Base-by-base conservation (phyloP, 2,329 filamentous ascomycete species). In the Fusarium staphyleae region DNA sequence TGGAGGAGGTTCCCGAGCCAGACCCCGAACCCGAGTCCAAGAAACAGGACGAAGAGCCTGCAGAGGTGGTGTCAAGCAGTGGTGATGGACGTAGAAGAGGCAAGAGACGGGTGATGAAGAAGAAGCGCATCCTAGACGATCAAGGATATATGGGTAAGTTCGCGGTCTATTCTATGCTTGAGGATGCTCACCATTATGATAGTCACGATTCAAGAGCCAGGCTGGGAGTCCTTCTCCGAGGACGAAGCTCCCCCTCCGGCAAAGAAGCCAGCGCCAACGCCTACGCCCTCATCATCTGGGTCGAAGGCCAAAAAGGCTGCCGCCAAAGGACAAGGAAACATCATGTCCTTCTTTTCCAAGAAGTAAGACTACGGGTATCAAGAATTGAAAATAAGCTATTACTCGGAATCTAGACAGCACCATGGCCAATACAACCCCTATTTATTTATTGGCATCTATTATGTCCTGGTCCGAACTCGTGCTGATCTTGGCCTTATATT, bases 201-300 rank as follows among this genome's bases (percentile, higher is more conserved):
- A 95, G 93, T 96, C 26, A 96, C 92, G 2, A 88, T 88, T 62
- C 90, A 96, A 73, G 91, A 96, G 69, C 76, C 83, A 0, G 88
- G 82, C 0, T 97, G 93, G 93, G 93, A 97, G 72, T 93, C 89
- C 0, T 96, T 96, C 76, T 96, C 91, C 0, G 93, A 97, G 70
- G 92, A 96, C 60, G 92, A 96, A 62, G 83, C 87, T 16, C 79
- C 76, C 8, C 73, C 76, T 5, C 66, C 75, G 1, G 63, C 70
- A 54, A 85, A 85, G 69, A 86, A 84, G 67, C 68, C 77, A 6
- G 87, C 85, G 55, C 60, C 74, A 45, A 63, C 75, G 53, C 60
- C 75, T 46, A 48, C 76, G 2, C 74, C 77, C 6, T 71, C 76
- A 16, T 79, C 80, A 11, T 77, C 81, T 52, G 76, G 75, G 5